These are phyloP conservation scores for Brassica rapa DNA, from an alignment of 345 rosid genomes.

Conservation along the genomic window DNA sequence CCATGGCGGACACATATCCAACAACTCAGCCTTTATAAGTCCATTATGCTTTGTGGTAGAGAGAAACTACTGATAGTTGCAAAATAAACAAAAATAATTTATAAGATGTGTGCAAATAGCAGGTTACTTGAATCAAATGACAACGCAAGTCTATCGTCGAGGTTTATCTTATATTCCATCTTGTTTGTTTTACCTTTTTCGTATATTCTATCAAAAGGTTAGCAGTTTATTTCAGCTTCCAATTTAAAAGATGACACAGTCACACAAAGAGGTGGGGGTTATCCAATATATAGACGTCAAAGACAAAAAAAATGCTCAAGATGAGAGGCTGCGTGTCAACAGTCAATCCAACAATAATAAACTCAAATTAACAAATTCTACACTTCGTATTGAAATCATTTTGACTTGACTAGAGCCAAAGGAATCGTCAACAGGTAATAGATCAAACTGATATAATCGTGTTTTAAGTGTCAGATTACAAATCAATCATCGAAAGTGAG, in stretches of 20 bases:
- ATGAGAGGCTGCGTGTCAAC: neutral
- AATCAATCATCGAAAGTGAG: neutral
- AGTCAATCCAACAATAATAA: neutral
- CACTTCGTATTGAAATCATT: neutral
- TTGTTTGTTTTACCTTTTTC: neutral
- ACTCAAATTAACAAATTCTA: neutral
- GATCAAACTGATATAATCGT: neutral
- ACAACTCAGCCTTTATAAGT: neutral
- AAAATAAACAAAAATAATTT: neutral
- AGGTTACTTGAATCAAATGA: conserved; percentile 3
- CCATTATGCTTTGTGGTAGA: neutral
- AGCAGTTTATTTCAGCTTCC: neutral
- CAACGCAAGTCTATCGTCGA: neutral
- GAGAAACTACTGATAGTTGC: neutral
- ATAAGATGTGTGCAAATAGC: neutral
- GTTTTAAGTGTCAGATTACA: conserved; percentile 20
- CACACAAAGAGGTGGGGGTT: neutral
- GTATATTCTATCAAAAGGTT: neutral
- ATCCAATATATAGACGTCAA: neutral
- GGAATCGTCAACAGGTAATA: neutral
- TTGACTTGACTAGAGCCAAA: neutral
- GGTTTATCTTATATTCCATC: neutral
- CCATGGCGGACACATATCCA: neutral
- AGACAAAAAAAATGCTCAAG: neutral
- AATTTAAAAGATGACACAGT: neutral